Percentiles rank a stretch among this genome's conserved stretches.
Conservation (phyloP, 345 rosid genomes). For the Linum usitatissimum region DNA sequence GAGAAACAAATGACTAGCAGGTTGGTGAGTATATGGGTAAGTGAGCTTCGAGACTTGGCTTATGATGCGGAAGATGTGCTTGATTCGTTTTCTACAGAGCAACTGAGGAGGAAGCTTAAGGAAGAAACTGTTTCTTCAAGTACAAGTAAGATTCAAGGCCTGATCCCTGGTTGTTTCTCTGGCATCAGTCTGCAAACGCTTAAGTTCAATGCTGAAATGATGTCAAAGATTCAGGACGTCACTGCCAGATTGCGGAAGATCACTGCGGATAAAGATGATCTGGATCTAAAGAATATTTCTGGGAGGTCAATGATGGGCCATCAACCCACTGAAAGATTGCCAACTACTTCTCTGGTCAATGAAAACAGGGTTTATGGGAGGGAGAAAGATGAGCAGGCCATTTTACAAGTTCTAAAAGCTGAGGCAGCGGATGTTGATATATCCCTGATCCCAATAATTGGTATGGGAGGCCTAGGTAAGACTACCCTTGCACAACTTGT, state of each 20-base stretch:
- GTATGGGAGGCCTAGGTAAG: neutral
- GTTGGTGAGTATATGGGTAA: constrained; percentile 12
- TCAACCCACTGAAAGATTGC: neutral
- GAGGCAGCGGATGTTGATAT: constrained; percentile 7
- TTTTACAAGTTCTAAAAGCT: constrained; percentile 15
- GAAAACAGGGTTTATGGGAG: neutral
- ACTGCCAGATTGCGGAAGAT: constrained; percentile 8
- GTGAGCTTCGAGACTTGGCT: constrained; percentile 12
- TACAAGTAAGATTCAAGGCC: neutral
- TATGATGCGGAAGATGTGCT: constrained; percentile 17
- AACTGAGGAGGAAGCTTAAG: constrained; percentile 5
- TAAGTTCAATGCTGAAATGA: neutral
- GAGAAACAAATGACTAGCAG: constrained; percentile 12
- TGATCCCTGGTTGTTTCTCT: neutral
- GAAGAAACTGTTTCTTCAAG: neutral
- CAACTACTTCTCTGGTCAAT: neutral
- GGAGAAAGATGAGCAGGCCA: neutral
- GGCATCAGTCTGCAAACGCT: neutral
- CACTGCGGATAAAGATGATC: neutral
- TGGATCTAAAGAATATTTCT: neutral
- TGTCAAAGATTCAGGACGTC: constrained; percentile 3
- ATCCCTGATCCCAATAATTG: neutral
- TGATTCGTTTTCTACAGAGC: constrained; percentile 13
- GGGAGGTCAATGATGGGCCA: neutral
- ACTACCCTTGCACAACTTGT: neutral